Base-by-base conservation (phyloP, 2,329 filamentous ascomycete genomes). In the Grosmannia penicillata region DNA sequence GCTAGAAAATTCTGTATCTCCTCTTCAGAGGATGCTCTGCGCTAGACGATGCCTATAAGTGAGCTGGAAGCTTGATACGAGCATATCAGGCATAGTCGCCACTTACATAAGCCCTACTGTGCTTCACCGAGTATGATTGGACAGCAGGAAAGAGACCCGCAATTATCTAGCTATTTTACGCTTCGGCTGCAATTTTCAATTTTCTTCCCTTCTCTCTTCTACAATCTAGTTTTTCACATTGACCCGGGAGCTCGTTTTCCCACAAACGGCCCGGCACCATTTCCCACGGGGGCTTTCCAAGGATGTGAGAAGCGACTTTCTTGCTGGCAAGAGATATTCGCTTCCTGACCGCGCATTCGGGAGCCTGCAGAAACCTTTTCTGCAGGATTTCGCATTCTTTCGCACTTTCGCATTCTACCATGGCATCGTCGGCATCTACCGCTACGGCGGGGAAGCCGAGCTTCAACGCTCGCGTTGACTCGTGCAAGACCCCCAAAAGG, bases 401-500 rank as follows among this genome's bases (percentile, higher is more conserved):
- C n/a, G n/a, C n/a, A n/a, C n/a, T 23, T 15, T 3, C 29, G 18
- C 24, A 19, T 33, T 15, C 14, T 37, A 11, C 36, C 14, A 25
- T 22, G 75, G 71, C 72, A 56, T 85, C 82, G 50, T 78, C 81
- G 45, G 66, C 81, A 50, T 83, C 82, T 44, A 80, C 78, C 39
- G 67, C 80, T 38, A 82, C 78, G 51, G 75, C 81, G 45, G 63
- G 70, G 52, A 78, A 73, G 58, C 74, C 82, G 60, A 63, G 71
- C 47, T 95, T 95, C 60, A 80, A 91, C 51, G 70, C 71, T 55
- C 82, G 83, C 54, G 76, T 93, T 41, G 80, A 87, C 49, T 80
- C 87, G 49, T 75, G 87, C 51, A 89, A 85, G 54, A 76, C 84
- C 35, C 82, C 82, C 25, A 98, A 96, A 62, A 84, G 78, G 91